Percentiles rank a stretch among this genome's conserved stretches.
phyloP scores from a whole-genome alignment of 495 filamentous ascomycete species.

The Monascus purpureus region DNA sequence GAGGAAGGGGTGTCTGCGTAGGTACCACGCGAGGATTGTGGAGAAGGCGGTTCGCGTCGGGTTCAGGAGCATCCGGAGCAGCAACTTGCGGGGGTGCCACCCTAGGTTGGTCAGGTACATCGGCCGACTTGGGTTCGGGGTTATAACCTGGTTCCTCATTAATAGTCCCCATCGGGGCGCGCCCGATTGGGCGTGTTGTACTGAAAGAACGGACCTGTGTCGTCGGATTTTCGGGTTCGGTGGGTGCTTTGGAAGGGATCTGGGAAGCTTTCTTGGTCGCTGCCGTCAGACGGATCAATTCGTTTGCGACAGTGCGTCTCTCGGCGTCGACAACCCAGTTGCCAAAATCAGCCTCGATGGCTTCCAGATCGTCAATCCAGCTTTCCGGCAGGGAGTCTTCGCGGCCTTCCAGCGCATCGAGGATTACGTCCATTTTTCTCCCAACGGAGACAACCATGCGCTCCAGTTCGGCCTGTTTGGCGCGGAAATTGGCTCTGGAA shows the following conservation, averaged over 20 bases:
- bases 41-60: neutral
- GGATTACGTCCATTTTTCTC: conserved; percentile 60
- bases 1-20: neutral
- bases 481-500: conserved; percentile 40
- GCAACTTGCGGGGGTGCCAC: neutral
- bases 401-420: conserved; percentile 71
- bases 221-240: neutral
- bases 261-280: conserved; percentile 4
- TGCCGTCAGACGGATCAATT: conserved; percentile 18
- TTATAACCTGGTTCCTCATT: conserved; percentile 9
- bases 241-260: neutral
- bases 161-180: conserved; percentile 14
- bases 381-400: conserved; percentile 69
- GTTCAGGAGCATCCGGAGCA: conserved; percentile 1
- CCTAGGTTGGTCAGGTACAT: neutral
- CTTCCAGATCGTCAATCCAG: conserved; percentile 80
- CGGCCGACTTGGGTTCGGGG: neutral
- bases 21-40: neutral
- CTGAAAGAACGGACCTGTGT: neutral
- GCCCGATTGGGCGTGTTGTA: conserved; percentile 1
- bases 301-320: conserved; percentile 28
- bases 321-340: conserved; percentile 55
- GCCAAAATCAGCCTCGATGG: conserved; percentile 64
- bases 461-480: conserved; percentile 49
- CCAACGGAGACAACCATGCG: conserved; percentile 58